These are phyloP conservation scores for Cnidoscolus chayamansa DNA, from an alignment of 441 rosid species.

Conservation along the genomic window DNA sequence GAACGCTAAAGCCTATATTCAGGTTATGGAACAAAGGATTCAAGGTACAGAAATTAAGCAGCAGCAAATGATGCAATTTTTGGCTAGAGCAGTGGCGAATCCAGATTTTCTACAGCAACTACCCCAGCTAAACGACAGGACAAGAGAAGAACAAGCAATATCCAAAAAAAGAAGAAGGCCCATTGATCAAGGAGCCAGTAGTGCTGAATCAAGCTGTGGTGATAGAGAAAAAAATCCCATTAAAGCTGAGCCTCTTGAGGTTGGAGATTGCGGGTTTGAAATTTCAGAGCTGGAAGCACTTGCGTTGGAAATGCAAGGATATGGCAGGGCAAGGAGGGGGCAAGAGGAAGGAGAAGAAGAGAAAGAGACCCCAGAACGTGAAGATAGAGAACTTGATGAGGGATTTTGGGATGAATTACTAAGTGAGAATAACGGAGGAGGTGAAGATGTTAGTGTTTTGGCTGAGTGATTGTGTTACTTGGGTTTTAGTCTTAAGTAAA, in stretches of 20 bases:
- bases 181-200: slow-evolving; percentile 29
- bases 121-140: slow-evolving; percentile 47
- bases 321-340: slow-evolving; percentile 37
- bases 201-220: slow-evolving; percentile 21
- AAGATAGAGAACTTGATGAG: slow-evolving; percentile 62
- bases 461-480: slow-evolving; percentile 49
- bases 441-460: slow-evolving; percentile 42
- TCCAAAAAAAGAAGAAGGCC: slow-evolving; percentile 54
- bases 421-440: slow-evolving; percentile 41
- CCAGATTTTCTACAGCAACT: slow-evolving; percentile 60
- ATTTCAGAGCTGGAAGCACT: slow-evolving; percentile 77
- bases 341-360: slow-evolving; percentile 34
- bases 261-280: slow-evolving; percentile 30
- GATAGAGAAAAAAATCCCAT: slow-evolving; percentile 24
- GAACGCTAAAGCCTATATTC: slow-evolving; percentile 52
- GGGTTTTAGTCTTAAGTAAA: slow-evolving; percentile 37
- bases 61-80: slow-evolving; percentile 81
- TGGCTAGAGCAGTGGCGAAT: slow-evolving; percentile 64
- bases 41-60: slow-evolving; percentile 68
- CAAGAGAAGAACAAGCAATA: slow-evolving; percentile 57
- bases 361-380: slow-evolving; percentile 21
- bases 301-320: slow-evolving; percentile 81
- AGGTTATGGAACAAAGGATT: slow-evolving; percentile 64
- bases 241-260: slow-evolving; percentile 49
- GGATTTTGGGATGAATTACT: slow-evolving; percentile 84